phyloP scores from a whole-genome alignment of 345 rosid genomes.

The Citrus medica region DNA sequence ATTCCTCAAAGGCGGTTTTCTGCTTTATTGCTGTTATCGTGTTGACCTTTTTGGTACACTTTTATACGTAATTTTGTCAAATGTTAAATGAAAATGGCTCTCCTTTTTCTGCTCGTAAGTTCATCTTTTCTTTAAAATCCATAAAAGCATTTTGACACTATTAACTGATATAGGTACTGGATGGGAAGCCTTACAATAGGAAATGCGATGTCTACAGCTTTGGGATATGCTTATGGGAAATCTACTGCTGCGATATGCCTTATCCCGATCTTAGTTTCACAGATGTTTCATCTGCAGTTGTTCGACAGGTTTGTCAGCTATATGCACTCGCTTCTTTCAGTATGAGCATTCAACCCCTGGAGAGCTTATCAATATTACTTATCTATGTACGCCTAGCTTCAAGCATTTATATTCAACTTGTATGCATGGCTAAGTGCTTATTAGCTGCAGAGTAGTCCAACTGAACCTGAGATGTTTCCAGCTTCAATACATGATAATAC shows the following conservation, averaged over 20 bases:
- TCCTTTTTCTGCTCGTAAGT: background rate
- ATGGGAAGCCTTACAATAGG: conserved; percentile 78
- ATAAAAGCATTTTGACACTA: conserved; percentile 7
- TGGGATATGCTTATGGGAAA: conserved; percentile 87
- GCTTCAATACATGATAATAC: background rate
- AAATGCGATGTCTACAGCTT: conserved; percentile 87
- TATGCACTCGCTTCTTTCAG: background rate
- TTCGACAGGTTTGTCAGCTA: conserved; percentile 47
- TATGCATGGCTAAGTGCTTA: background rate
- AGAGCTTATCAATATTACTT: background rate
- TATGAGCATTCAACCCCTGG: background rate
- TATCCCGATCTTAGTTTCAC: conserved; percentile 67
- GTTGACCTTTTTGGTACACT: background rate
- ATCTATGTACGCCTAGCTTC: background rate
- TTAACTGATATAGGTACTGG: conserved; percentile 52
- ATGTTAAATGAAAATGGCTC: background rate
- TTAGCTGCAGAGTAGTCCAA: background rate
- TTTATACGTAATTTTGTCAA: background rate
- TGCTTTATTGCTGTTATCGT: background rate
- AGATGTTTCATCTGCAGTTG: conserved; percentile 74
- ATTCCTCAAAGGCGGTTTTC: background rate
- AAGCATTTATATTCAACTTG: background rate
- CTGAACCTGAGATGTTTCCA: background rate
- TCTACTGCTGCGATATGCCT: conserved; percentile 88
- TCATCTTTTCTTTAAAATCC: background rate